phyloP scores from a whole-genome alignment of 2,329 filamentous ascomycete genomes.

The Ophiostoma sp. region DNA sequence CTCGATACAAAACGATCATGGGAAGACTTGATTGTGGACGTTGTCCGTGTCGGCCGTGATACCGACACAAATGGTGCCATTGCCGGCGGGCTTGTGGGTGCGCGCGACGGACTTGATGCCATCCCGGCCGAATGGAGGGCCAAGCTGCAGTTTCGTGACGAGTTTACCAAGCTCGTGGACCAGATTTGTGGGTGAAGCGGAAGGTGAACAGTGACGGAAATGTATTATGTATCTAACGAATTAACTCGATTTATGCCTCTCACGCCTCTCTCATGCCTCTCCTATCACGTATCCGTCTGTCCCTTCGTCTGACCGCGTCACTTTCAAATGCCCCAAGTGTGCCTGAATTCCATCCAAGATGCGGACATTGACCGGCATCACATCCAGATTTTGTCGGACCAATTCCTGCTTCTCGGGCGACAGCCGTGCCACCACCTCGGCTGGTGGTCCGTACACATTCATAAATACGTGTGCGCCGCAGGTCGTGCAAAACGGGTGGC shows the following conservation, averaged over 20 bases:
- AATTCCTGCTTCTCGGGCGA: conserved; percentile 21
- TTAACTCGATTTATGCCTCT: neutral
- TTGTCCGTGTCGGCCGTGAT: conserved; percentile 47
- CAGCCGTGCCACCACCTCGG: conserved; percentile 17
- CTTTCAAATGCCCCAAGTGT: neutral
- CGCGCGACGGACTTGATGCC: conserved; percentile 44
- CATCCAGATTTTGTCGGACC: conserved; percentile 24
- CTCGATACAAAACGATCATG: conserved; percentile 40
- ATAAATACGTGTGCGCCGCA: conserved; percentile 29
- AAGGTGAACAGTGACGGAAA: neutral
- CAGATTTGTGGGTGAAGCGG: conserved; percentile 1
- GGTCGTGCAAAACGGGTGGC: conserved; percentile 28
- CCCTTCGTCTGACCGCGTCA: conserved; percentile 23
- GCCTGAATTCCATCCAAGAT: conserved; percentile 20
- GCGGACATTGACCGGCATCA: conserved; percentile 27
- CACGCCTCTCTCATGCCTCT: neutral
- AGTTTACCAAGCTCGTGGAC: conserved; percentile 36
- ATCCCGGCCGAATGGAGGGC: conserved; percentile 46
- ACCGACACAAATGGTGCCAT: conserved; percentile 51
- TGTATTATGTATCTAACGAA: neutral
- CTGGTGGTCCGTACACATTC: conserved; percentile 28
- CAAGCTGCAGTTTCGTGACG: conserved; percentile 43
- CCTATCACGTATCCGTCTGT: conserved; percentile 23
- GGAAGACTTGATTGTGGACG: conserved; percentile 48
- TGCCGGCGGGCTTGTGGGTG: conserved; percentile 48